These are phyloP conservation scores for Ballota nigra DNA, from an alignment of 257 asterid genomes.

Conservation along the genomic window DNA sequence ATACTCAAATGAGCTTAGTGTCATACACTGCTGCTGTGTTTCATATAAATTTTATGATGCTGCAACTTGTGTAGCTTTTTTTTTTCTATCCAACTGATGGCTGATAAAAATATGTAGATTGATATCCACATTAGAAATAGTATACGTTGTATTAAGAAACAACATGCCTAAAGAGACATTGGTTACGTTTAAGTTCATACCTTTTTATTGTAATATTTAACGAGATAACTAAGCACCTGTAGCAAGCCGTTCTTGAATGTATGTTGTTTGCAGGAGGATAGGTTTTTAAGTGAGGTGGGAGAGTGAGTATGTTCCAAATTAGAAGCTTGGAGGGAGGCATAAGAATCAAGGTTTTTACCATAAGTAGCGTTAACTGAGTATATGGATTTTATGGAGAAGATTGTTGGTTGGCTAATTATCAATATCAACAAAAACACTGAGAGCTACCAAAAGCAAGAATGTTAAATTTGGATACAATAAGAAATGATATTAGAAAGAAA, in stretches of 20 bases:
- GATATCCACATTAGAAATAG: not conserved
- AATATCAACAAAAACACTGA: no score
- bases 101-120: not conserved
- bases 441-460: no score
- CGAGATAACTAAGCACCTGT: not conserved
- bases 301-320: not conserved
- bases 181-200: not conserved
- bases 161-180: not conserved
- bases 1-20: not conserved
- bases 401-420: no score
- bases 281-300: not conserved
- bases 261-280: not conserved
- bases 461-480: no score
- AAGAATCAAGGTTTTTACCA: not conserved
- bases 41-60: constrained; percentile 1
- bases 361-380: not conserved
- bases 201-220: not conserved
- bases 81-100: not conserved
- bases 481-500: no score
- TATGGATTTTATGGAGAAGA: not conserved
- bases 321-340: not conserved
- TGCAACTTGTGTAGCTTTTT: no score
- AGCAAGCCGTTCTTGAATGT: not conserved
- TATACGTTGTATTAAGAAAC: not conserved
- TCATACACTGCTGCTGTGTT: not conserved